Evolutionary conservation across 2,329 filamentous ascomycete species (phyloP), one percentile per base, ranked within the genome.

Genomic region (Neofusicoccum sp.): DNA sequence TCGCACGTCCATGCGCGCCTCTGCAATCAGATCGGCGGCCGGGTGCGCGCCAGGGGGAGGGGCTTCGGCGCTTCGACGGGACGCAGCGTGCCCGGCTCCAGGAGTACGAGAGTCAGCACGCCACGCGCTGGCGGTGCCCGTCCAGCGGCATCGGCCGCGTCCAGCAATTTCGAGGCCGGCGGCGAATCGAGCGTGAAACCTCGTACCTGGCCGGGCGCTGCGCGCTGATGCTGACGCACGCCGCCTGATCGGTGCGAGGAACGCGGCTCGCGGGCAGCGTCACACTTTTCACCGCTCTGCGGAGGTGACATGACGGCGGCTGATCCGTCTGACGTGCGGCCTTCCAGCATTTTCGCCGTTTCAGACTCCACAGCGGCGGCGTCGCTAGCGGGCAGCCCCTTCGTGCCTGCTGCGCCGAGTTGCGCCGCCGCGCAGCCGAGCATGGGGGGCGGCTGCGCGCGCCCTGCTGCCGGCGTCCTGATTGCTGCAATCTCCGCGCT

Each of bases 331-430:
- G 44, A 59, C 57, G 44, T 59, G 33, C 57, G 57, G 33, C 11
- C 49, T 41, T 41, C 57, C 44, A 59, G 57, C 57, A 59, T 59
- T 59, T 48, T 49, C 44, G 57, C 44, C 44, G 57, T 59, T 59
- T 59, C 57, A 59, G 57, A 48, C 44, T 58, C 56, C 56, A 58
- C 56, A 24, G 6, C 16, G 16, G 40, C 40, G 40, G 16, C 45
- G n/a, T 40, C 49, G 16, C 34, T 30, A 16, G 47, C 34, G 33
- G 33, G 36, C 28, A 16, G 33, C 34, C 20, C 48, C 33, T 28
- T 28, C 33, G 49, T 24, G 38, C 24, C 28, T 30, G 20, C 49
- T 41, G 38, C 49, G 34, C 49, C 26, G 38, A 41, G 34, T 41
- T 48, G 56, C 16, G 56, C 43, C 44, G 56, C 54, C 41, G 41